Evolutionary conservation across 2,329 filamentous ascomycete genomes (phyloP), one percentile per base, ranked within the genome.

Genomic region (Chrysoporthe deuterocubensis): DNA sequence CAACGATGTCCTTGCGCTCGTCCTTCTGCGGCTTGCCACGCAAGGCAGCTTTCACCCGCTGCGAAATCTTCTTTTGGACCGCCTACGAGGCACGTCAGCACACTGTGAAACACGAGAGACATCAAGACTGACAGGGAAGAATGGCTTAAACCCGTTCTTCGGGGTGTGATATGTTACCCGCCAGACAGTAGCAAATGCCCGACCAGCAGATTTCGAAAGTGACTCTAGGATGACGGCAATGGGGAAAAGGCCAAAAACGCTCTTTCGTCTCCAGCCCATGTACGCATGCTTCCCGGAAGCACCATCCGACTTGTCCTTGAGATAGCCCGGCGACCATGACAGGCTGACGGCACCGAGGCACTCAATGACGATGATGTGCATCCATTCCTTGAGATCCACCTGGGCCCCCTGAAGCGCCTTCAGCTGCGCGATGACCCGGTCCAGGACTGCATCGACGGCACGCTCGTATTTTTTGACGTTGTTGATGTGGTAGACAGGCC

Each of bases 361-460:
- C 69, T 87, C 84, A 42, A 87, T 83, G 1, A 79, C 81, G 21
- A 85, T 76, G 66, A 87, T 85, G 74, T 87, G 84, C 84, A 86
- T 86, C 84, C 84, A 87, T 65, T 85, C 81, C 62, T 82, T 83
- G 21, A 87, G 72, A 66, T 86, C 82, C 4, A 86, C 72, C 40
- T 81, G 77, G 1, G 73, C 71, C 0, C 82, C 82, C 0, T 78
- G 58, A 1, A 84, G 72, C 0, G 68, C 66, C 4, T 72, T 74
- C 0, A 87, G 71, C 37, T 77, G 79, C 2, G 75, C 67, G 1
- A 84, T 69, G 0, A 75, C 78, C 0, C 73, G 72, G 3, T 73
- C 67, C 7, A 85, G 71, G 0, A 84, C 82, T 0, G 69, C 69
- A 40, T 85, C 81, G 6, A 86, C 74, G 0, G 77, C 78, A 0